Conservation (phyloP, 257 asterid genomes). For the Nicotiana tomentosiformis region DNA sequence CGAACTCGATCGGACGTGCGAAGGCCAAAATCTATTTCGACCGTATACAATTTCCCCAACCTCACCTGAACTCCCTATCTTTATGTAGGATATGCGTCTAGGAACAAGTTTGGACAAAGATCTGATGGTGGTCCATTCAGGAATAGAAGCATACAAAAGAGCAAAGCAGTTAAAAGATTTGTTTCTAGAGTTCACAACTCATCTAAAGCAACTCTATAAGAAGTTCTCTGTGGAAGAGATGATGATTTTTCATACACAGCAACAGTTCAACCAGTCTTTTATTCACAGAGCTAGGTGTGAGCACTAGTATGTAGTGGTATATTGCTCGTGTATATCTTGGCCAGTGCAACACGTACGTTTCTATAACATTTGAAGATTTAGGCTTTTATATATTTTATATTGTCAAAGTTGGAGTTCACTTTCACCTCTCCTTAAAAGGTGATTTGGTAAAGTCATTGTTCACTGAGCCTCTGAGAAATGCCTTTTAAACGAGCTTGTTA, state of each 20-base stretch:
- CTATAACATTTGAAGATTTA: neutral
- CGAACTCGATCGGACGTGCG: too few relatives aligned
- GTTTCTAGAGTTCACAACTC: slow-evolving; percentile 18
- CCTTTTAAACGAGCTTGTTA: neutral
- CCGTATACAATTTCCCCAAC: neutral
- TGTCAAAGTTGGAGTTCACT: neutral
- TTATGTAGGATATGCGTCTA: slow-evolving; percentile 15
- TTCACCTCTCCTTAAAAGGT: neutral
- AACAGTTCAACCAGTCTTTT: neutral
- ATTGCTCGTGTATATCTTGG: neutral
- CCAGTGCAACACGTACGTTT: neutral
- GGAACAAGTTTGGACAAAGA: slow-evolving; percentile 3
- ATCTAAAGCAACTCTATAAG: slow-evolving; percentile 5
- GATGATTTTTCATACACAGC: slow-evolving; percentile 8
- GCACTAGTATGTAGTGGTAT: neutral
- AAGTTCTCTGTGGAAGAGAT: slow-evolving; percentile 19
- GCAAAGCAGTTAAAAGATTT: slow-evolving; percentile 18
- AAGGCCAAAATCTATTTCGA: too few relatives aligned
- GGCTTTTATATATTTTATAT: neutral
- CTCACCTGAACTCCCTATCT: neutral
- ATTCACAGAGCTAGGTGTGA: neutral
- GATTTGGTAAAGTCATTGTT: neutral
- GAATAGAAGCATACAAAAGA: slow-evolving; percentile 24
- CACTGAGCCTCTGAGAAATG: neutral
- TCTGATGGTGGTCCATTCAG: slow-evolving; percentile 17